Evolutionary conservation across 306 rosid genomes (phyloP).

Genomic region (Luffa acutangula): DNA sequence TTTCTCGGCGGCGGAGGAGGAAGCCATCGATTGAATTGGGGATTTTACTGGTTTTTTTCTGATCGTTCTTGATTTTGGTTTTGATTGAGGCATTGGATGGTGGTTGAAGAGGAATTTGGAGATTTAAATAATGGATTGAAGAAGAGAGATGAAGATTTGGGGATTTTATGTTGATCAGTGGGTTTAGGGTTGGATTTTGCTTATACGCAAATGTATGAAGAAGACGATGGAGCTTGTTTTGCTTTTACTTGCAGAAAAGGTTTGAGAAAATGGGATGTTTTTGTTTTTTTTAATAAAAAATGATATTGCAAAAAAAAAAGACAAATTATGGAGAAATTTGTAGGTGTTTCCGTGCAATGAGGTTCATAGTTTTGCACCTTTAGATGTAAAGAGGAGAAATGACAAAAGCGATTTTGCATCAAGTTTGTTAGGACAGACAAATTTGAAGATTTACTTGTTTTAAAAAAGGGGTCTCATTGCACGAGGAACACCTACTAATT

Average conservation of each 20-base stretch:
- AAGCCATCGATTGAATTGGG: background rate
- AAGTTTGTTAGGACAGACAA: no score
- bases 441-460: no score
- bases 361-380: no score
- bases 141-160: background rate
- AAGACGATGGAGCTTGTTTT: background rate
- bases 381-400: no score
- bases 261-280: background rate
- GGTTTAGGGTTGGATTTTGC: constrained; percentile 2
- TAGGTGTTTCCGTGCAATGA: no score
- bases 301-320: no score
- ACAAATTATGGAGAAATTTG: no score
- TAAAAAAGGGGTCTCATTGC: no score
- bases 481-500: no score
- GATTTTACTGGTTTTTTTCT: background rate
- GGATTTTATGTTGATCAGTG: background rate
- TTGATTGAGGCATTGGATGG: background rate
- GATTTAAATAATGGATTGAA: background rate
- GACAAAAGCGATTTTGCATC: no score
- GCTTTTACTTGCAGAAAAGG: constrained; percentile 10
- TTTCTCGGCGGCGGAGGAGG: background rate
- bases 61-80: background rate
- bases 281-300: no score
- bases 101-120: background rate
- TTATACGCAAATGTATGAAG: constrained; percentile 7